phyloP scores from a whole-genome alignment of 1,139 yeast genomes.

The Pichia sp. region DNA sequence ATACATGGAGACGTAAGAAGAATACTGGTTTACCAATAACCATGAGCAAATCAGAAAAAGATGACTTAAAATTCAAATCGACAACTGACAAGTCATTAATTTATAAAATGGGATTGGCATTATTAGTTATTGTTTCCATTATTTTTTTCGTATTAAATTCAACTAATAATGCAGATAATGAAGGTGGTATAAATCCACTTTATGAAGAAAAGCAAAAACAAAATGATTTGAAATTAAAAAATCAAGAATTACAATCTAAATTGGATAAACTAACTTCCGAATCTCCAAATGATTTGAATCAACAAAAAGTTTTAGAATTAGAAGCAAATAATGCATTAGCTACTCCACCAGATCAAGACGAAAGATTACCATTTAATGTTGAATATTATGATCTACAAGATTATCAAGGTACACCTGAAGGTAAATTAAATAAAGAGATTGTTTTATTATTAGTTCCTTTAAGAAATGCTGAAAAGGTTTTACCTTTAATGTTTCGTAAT shows the following conservation, averaged over 20 bases:
- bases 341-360: slow-evolving; percentile 13
- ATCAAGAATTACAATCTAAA: not conserved
- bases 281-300: too few species aligned
- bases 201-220: not conserved
- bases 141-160: not conserved
- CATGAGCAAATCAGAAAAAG: not conserved
- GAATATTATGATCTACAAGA: slow-evolving; percentile 58
- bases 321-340: slow-evolving; percentile 12
- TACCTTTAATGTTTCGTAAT: slow-evolving; percentile 79
- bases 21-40: slow-evolving; percentile 9
- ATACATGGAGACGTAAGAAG: slow-evolving; percentile 12
- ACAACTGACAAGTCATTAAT: slow-evolving; percentile 1
- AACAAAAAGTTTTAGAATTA: too few species aligned
- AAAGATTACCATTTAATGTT: slow-evolving; percentile 29
- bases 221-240: not conserved
- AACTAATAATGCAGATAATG: not conserved
- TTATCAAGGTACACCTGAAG: slow-evolving; percentile 50
- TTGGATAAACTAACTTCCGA: not conserved
- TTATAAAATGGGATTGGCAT: slow-evolving; percentile 1
- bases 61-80: not conserved
- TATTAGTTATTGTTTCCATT: not conserved
- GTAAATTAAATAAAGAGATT: slow-evolving; percentile 53
- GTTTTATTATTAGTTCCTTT: slow-evolving; percentile 71
- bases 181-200: not conserved
- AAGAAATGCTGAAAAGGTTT: slow-evolving; percentile 73